phyloP scores from a whole-genome alignment of 768 basidiomycete genomes.

The Lentinula detonsa region DNA sequence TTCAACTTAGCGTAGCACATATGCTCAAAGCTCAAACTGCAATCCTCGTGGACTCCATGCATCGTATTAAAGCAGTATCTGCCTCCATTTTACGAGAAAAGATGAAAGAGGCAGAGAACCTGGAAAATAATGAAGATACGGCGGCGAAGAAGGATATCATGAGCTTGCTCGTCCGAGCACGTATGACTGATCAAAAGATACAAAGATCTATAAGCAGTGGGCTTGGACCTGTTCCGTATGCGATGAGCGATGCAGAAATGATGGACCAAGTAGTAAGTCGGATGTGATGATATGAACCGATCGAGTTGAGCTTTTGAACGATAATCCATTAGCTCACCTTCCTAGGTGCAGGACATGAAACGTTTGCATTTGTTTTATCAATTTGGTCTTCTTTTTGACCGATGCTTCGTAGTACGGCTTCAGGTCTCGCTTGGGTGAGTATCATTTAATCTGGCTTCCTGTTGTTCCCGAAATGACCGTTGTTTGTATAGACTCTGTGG shows the following conservation, averaged over 20 bases:
- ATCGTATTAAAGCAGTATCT: constrained; percentile 35
- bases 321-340: background rate
- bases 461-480: constrained; percentile 1
- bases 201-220: background rate
- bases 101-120: constrained; percentile 24
- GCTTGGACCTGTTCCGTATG: constrained; percentile 20
- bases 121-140: background rate
- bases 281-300: background rate
- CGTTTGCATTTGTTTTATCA: constrained; percentile 1
- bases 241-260: constrained; percentile 41
- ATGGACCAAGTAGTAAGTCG: constrained; percentile 42
- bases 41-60: constrained; percentile 30
- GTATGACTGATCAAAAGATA: constrained; percentile 15
- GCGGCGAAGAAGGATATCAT: constrained; percentile 43
- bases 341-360: constrained; percentile 21
- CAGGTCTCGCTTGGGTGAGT: constrained; percentile 40
- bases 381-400: background rate
- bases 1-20: background rate
- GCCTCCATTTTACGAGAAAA: constrained; percentile 33
- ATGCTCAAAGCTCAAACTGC: constrained; percentile 7
- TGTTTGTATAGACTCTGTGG: constrained; percentile 36
- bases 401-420: background rate
- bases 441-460: background rate
- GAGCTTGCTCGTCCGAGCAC: constrained; percentile 41
- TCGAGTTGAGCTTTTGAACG: background rate